A percentile compares a stretch with the other conserved stretches of the same genome.
phyloP scores from a whole-genome alignment of 129 eudicot genomes.

The Helichrysum umbraculigerum region DNA sequence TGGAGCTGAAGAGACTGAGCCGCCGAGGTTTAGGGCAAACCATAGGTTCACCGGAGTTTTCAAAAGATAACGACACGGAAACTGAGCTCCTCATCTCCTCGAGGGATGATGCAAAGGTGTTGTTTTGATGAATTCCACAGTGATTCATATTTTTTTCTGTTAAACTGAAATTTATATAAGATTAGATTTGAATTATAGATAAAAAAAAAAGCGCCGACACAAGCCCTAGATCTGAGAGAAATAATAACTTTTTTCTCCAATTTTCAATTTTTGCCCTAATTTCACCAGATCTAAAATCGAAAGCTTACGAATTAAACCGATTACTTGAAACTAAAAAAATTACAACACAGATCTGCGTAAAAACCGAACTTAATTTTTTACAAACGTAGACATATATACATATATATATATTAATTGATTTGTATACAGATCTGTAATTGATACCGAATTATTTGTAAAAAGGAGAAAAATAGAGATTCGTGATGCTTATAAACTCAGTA shows the following conservation, averaged over 20 bases:
- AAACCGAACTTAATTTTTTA: background rate
- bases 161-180: background rate
- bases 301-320: conserved; percentile 9
- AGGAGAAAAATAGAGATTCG: no score
- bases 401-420: background rate
- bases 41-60: conserved; percentile 53
- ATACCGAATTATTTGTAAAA: background rate
- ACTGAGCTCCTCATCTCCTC: conserved; percentile 70
- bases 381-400: background rate
- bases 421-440: conserved; percentile 4
- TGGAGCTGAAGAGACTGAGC: conserved; percentile 42
- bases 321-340: background rate
- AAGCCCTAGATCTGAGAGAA: conserved; percentile 30
- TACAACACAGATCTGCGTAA: conserved; percentile 34
- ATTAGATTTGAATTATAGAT: background rate
- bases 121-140: conserved; percentile 66
- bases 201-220: background rate
- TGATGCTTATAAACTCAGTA: background rate
- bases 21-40: conserved; percentile 89
- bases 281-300: conserved; percentile 30
- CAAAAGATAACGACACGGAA: conserved; percentile 40
- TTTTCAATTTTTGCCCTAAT: background rate
- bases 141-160: conserved; percentile 49
- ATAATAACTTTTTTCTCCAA: background rate
- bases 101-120: conserved; percentile 47